Conservation (phyloP, 495 filamentous ascomycete genomes). For the Oleoguttula mirabilis region DNA sequence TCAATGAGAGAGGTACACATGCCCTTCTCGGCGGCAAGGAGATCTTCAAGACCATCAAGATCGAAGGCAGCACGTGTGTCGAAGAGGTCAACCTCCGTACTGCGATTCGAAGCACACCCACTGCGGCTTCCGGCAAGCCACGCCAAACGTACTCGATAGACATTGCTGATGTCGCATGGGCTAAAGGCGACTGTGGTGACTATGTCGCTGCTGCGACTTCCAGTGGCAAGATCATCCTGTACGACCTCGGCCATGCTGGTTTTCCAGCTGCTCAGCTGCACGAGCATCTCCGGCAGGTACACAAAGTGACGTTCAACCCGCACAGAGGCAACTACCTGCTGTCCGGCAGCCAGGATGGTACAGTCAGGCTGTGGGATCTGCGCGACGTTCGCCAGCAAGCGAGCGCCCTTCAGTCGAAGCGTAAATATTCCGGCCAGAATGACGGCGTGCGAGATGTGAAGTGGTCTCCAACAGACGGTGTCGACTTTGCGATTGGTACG, state of each 20-base stretch:
- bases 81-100: conserved; percentile 73
- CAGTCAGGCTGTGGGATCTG: conserved; percentile 71
- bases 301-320: conserved; percentile 82
- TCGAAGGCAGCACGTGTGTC: conserved; percentile 55
- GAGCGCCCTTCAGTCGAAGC: conserved; percentile 43
- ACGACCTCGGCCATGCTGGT: conserved; percentile 63
- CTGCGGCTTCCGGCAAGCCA: conserved; percentile 43
- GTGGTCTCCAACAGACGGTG: conserved; percentile 76
- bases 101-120: conserved; percentile 57
- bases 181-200: conserved; percentile 49
- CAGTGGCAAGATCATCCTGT: conserved; percentile 76
- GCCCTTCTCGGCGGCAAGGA: conserved; percentile 73
- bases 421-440: conserved; percentile 49
- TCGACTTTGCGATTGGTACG: conserved; percentile 79
- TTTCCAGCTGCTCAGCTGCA: conserved; percentile 66
- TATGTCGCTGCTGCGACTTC: conserved; percentile 74
- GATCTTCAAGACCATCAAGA: conserved; percentile 68
- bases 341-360: conserved; percentile 85
- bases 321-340: conserved; percentile 63
- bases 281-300: conserved; percentile 85
- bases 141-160: conserved; percentile 60
- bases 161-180: conserved; percentile 78
- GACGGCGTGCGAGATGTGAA: conserved; percentile 77
- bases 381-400: conserved; percentile 41
- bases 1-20: conserved; percentile 60